These are phyloP conservation scores for Magnolia changhungtana DNA, from an alignment of 164 flowering plant species.

Conservation along the genomic window DNA sequence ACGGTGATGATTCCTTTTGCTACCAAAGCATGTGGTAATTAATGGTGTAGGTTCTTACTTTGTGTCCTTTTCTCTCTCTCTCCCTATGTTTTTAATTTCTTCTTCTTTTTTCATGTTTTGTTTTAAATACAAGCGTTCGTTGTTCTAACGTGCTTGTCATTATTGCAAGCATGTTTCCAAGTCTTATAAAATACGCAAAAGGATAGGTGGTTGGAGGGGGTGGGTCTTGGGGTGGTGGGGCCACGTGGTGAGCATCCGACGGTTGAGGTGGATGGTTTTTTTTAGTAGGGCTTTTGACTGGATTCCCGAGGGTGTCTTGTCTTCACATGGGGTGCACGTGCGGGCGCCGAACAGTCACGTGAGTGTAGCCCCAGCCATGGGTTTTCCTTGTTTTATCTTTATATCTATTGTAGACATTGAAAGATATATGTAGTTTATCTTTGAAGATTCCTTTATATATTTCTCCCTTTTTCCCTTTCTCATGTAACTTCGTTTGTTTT, in stretches of 20 bases:
- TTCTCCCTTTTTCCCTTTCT: not conserved
- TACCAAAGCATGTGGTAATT: not conserved
- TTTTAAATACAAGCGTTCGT: not conserved
- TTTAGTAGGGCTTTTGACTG: not conserved
- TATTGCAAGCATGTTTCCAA: not conserved
- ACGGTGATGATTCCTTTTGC: constrained; percentile 4
- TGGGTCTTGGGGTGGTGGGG: not conserved
- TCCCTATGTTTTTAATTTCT: not conserved
- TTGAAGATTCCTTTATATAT: not conserved
- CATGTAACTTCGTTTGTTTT: not conserved
- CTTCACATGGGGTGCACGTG: constrained; percentile 8
- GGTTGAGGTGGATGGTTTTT: not conserved
- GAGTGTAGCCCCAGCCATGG: not conserved
- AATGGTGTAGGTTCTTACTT: not conserved
- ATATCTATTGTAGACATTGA: not conserved
- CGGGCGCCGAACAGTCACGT: not conserved
- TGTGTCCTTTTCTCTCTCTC: not conserved
- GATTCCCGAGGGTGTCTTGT: constrained; percentile 3
- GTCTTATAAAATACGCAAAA: not conserved
- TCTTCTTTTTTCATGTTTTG: not conserved
- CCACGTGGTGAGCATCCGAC: constrained; percentile 1
- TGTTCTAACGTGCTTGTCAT: not conserved
- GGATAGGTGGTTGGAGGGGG: not conserved
- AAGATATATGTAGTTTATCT: not conserved
- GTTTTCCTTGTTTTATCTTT: not conserved